A percentile compares a stretch with the other conserved stretches of the same genome.
Conservation (phyloP, 108 stramenopile species). For the Conticribra guillardii region DNA sequence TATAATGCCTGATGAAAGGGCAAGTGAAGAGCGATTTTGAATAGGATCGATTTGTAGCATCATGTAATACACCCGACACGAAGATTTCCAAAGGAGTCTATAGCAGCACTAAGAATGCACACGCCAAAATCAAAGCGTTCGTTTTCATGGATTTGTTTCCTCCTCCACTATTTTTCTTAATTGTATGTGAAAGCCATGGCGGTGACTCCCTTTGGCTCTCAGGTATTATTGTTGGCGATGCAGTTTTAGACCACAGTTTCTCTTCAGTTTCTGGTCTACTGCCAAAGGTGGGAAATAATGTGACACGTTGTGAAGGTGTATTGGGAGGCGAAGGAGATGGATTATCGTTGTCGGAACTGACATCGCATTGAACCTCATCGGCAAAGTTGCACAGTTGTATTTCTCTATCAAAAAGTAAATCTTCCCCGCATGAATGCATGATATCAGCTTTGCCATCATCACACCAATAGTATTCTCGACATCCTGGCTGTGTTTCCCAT, state of each 20-base stretch:
- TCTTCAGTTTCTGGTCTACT: neutral
- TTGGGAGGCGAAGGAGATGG: neutral
- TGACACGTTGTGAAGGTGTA: neutral
- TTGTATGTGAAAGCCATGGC: neutral
- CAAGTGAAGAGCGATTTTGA: too few relatives aligned
- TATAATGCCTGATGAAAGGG: too few relatives aligned
- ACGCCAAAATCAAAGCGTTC: too few relatives aligned
- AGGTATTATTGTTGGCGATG: neutral
- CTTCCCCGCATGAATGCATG: conserved; percentile 21
- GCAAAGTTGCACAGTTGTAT: conserved; percentile 35
- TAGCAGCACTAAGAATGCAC: too few relatives aligned
- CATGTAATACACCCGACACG: too few relatives aligned
- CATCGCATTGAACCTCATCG: conserved; percentile 17
- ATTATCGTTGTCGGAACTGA: neutral
- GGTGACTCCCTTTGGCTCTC: neutral
- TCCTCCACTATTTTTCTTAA: neutral
- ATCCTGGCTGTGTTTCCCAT: conserved; percentile 8
- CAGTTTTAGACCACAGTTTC: neutral
- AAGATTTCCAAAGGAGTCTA: too few relatives aligned
- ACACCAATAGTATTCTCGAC: conserved; percentile 36
- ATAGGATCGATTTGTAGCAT: too few relatives aligned
- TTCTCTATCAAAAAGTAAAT: conserved; percentile 23
- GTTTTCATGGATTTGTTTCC: too few relatives aligned
- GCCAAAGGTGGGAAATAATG: neutral
- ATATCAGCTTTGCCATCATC: conserved; percentile 16